phyloP scores from a whole-genome alignment of 441 rosid species.

The Brassica hybrid region DNA sequence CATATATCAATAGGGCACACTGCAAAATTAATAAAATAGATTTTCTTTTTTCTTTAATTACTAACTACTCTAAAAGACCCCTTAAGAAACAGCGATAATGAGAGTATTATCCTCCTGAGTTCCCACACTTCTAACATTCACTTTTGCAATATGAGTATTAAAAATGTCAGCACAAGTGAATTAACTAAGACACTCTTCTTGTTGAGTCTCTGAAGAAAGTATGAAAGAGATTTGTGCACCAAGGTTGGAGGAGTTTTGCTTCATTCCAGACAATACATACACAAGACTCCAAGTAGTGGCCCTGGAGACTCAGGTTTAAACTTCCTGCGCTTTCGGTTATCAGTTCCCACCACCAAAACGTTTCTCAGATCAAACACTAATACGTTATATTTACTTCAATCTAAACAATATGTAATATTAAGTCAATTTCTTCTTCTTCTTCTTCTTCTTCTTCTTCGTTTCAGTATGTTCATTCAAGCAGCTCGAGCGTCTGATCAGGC shows the following conservation, averaged over 20 bases:
- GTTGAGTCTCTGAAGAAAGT: constrained; percentile 55
- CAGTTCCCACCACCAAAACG: constrained; percentile 72
- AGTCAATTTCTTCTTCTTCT: constrained; percentile 9
- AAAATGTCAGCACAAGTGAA: not conserved
- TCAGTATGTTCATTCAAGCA: constrained; percentile 72
- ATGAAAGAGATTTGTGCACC: constrained; percentile 74
- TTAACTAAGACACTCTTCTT: not conserved
- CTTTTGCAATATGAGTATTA: not conserved
- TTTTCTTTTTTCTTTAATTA: no score
- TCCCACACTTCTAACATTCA: not conserved
- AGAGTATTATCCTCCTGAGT: no score
- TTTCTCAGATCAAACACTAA: constrained; percentile 66
- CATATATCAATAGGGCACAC: no score
- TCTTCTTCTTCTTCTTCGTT: not conserved
- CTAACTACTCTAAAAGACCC: no score
- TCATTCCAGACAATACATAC: constrained; percentile 61
- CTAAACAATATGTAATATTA: not conserved
- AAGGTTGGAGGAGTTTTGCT: constrained; percentile 56
- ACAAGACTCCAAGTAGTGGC: constrained; percentile 48
- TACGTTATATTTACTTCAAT: not conserved
- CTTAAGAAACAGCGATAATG: no score
- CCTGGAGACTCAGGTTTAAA: constrained; percentile 56
- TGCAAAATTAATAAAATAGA: no score
- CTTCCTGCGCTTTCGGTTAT: constrained; percentile 62
- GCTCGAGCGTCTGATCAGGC: constrained; percentile 62